phyloP scores from a whole-genome alignment of 768 basidiomycete genomes.

The Kwoniella newhampshirensis region DNA sequence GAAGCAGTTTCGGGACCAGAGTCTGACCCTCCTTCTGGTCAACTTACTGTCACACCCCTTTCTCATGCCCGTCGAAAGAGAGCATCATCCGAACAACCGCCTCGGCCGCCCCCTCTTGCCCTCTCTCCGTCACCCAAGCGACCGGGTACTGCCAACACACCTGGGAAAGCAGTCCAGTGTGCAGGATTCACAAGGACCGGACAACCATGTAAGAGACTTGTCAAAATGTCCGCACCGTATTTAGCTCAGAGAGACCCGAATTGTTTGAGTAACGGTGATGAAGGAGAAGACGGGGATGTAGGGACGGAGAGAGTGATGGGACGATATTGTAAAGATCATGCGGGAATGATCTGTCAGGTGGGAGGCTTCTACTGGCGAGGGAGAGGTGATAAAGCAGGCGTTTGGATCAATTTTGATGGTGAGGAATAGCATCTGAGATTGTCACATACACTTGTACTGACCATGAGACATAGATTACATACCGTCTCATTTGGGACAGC shows the following conservation, averaged over 20 bases:
- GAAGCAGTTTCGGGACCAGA: neutral
- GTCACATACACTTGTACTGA: too few relatives aligned
- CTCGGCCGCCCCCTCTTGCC: neutral
- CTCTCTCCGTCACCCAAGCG: neutral
- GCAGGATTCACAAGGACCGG: slow-evolving; percentile 48
- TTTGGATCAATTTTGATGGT: slow-evolving; percentile 49
- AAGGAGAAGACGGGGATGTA: slow-evolving; percentile 2
- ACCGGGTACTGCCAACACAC: neutral
- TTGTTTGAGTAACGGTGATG: neutral
- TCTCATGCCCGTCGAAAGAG: slow-evolving; percentile 28
- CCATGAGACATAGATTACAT: slow-evolving; percentile 49
- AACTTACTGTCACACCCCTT: slow-evolving; percentile 19
- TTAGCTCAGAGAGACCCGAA: slow-evolving; percentile 15
- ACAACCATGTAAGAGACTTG: slow-evolving; percentile 47
- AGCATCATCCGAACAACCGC: slow-evolving; percentile 27
- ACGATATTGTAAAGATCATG: slow-evolving; percentile 51
- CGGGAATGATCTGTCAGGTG: slow-evolving; percentile 45
- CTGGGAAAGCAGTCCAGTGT: slow-evolving; percentile 24
- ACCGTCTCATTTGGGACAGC: slow-evolving; percentile 45
- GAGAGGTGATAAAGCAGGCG: slow-evolving; percentile 7
- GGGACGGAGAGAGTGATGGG: slow-evolving; percentile 18
- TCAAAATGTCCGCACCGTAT: slow-evolving; percentile 41
- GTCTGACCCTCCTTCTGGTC: neutral
- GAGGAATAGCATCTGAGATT: too few relatives aligned
- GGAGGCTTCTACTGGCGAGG: slow-evolving; percentile 47